These are phyloP conservation scores for Mycena crocata DNA, from an alignment of 768 basidiomycete genomes.

Conservation along the genomic window DNA sequence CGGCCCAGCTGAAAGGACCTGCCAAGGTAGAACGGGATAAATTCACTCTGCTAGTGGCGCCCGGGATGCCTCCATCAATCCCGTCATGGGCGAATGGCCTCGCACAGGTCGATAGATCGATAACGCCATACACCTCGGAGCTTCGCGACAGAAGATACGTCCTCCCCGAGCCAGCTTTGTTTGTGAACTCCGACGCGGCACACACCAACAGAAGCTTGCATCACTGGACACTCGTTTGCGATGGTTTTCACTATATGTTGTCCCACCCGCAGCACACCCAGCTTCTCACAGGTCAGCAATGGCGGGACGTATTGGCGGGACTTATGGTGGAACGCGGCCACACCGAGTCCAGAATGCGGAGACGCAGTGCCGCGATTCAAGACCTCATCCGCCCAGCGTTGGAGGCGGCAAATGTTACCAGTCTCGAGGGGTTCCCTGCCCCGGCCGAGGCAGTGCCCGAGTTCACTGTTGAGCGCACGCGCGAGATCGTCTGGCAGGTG, in stretches of 20 bases:
- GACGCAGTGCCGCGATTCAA: background rate
- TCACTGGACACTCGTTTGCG: background rate
- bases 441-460: background rate
- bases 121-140: background rate
- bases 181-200: background rate
- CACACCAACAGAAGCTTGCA: background rate
- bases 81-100: background rate
- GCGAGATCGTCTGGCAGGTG: conserved; percentile 35
- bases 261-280: too few relatives aligned
- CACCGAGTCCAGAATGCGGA: too few relatives aligned
- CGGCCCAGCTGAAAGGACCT: too few relatives aligned
- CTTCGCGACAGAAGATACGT: background rate
- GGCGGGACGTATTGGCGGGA: background rate
- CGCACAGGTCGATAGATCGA: background rate
- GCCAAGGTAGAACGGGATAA: background rate
- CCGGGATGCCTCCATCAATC: background rate
- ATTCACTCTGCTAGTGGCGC: background rate
- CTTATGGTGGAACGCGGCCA: background rate
- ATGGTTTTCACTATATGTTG: background rate
- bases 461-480: background rate
- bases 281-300: background rate
- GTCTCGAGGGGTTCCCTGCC: background rate
- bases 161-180: background rate
- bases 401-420: background rate
- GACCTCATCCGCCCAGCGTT: background rate